A percentile compares a stretch with the other conserved stretches of the same genome.
These are phyloP conservation scores for Mycena chlorophos DNA, from an alignment of 768 basidiomycete genomes.

Conservation along the genomic window DNA sequence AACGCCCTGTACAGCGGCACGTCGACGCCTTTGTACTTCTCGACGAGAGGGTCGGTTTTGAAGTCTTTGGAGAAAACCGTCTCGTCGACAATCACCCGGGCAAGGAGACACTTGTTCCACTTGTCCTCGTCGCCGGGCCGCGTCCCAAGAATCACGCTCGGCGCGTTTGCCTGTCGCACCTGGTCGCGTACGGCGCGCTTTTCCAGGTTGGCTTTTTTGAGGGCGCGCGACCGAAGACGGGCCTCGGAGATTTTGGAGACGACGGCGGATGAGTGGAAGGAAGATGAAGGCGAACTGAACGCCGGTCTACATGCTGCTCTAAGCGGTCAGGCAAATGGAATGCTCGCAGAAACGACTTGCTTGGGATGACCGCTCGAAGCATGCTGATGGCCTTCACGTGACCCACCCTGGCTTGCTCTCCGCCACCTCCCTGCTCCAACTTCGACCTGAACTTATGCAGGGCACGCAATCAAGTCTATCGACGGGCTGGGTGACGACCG, in stretches of 20 bases:
- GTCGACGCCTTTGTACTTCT: conserved; percentile 31
- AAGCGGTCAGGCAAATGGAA: neutral
- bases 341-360: neutral
- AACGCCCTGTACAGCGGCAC: conserved; percentile 60
- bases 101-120: conserved; percentile 70
- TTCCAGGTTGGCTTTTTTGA: conserved; percentile 45
- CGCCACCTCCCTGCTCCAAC: too few species aligned
- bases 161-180: conserved; percentile 39
- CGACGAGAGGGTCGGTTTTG: conserved; percentile 33
- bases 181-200: conserved; percentile 45
- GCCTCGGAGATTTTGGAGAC: conserved; percentile 34
- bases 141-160: conserved; percentile 77
- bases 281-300: conserved; percentile 27
- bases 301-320: conserved; percentile 1
- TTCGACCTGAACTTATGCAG: too few species aligned
- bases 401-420: neutral
- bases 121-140: conserved; percentile 61
- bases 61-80: conserved; percentile 38
- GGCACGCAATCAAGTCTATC: too few species aligned
- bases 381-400: neutral
- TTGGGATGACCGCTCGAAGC: neutral
- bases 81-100: conserved; percentile 58
- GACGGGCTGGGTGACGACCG: too few species aligned
- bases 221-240: conserved; percentile 36
- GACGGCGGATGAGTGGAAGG: conserved; percentile 51